Evolutionary conservation across 345 rosid genomes (phyloP).

Genomic region (Sonneratia caseolaris): DNA sequence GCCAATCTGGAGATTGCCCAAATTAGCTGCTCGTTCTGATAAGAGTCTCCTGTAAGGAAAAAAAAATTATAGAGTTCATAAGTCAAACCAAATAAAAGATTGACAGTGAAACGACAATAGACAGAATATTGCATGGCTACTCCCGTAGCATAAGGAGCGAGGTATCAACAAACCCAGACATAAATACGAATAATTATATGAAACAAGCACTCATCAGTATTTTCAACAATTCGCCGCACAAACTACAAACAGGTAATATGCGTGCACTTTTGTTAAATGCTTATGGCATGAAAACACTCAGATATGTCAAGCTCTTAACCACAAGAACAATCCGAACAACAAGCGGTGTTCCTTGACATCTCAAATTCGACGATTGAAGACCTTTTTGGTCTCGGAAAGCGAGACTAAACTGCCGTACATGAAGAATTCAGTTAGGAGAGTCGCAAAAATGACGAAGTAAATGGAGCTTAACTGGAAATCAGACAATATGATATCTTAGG

Average conservation of each 20-base stretch:
- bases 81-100: neutral
- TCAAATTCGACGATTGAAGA: neutral
- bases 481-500: neutral
- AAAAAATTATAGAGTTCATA: neutral
- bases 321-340: neutral
- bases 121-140: neutral
- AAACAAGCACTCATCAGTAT: neutral
- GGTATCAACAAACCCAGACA: neutral
- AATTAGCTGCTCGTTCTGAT: constrained; percentile 50
- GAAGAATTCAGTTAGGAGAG: neutral
- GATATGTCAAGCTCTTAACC: neutral
- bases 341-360: neutral
- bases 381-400: neutral
- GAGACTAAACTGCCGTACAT: neutral
- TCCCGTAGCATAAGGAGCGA: neutral
- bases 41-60: neutral
- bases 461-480: neutral
- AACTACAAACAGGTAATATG: neutral
- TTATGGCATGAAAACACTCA: neutral
- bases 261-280: neutral
- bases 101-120: neutral
- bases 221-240: neutral
- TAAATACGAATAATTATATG: neutral
- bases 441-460: neutral
- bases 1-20: constrained; percentile 81